A percentile compares a stretch with the other conserved stretches of the same genome.
Conservation (phyloP, 495 filamentous ascomycete genomes). For the Filosporella fistucella region DNA sequence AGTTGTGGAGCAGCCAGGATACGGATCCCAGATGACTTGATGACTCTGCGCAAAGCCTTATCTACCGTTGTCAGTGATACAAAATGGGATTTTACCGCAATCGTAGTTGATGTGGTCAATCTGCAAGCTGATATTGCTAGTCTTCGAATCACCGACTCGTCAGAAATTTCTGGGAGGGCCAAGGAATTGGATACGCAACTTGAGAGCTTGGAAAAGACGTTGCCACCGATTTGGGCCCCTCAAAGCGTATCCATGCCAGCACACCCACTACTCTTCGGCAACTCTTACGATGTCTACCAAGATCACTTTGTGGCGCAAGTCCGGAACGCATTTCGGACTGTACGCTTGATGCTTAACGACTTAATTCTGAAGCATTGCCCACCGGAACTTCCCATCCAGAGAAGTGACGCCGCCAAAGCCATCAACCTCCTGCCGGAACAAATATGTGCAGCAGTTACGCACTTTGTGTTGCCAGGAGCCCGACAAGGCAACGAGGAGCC, state of each 20-base stretch:
- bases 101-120: not conserved
- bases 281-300: slow-evolving; percentile 54
- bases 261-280: slow-evolving; percentile 34
- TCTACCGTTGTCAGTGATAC: not conserved
- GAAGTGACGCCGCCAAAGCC: no score
- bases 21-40: not conserved
- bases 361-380: slow-evolving; percentile 28
- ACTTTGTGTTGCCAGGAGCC: not conserved
- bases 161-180: not conserved
- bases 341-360: slow-evolving; percentile 52
- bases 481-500: not conserved
- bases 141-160: not conserved
- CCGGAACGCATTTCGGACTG: slow-evolving; percentile 60
- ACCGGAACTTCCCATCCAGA: not conserved
- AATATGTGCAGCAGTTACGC: not conserved
- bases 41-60: not conserved
- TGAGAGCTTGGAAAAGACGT: not conserved
- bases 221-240: not conserved
- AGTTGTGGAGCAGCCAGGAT: not conserved
- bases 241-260: not conserved
- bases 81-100: not conserved
- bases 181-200: not conserved
- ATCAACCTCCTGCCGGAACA: not conserved
- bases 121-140: not conserved
- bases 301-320: slow-evolving; percentile 49